Percentiles rank a stretch among this genome's conserved stretches.
These are phyloP conservation scores for Phialemoniopsis sp. DNA, from an alignment of 2,329 filamentous ascomycete genomes.

Conservation along the genomic window DNA sequence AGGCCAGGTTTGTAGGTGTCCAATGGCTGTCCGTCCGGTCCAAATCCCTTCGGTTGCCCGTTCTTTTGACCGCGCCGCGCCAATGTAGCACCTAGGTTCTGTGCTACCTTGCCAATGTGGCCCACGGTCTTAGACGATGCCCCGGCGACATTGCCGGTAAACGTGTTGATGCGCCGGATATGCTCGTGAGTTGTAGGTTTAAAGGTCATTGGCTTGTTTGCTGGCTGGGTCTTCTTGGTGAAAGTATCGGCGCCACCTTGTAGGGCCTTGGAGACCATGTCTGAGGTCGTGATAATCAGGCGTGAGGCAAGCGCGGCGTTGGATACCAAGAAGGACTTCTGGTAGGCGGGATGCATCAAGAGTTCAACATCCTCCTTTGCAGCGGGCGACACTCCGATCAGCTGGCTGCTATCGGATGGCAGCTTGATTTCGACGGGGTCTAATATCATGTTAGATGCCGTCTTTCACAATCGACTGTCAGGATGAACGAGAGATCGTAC, in stretches of 20 bases:
- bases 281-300: conserved; percentile 84
- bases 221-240: conserved; percentile 74
- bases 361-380: conserved; percentile 69
- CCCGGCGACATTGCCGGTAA: conserved; percentile 74
- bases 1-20: conserved; percentile 80
- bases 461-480: conserved; percentile 5
- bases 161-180: conserved; percentile 84
- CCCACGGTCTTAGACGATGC: conserved; percentile 85
- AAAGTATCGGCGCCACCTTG: conserved; percentile 76
- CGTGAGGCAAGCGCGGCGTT: conserved; percentile 85
- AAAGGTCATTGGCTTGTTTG: conserved; percentile 80
- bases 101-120: conserved; percentile 75
- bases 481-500: conserved; percentile 38
- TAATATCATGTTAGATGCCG: conserved; percentile 17
- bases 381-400: conserved; percentile 62
- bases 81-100: conserved; percentile 80
- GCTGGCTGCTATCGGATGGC: conserved; percentile 60
- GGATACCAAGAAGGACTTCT: conserved; percentile 79
- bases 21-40: conserved; percentile 64
- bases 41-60: conserved; percentile 54
- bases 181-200: conserved; percentile 77
- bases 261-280: conserved; percentile 73
- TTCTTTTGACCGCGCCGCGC: conserved; percentile 56
- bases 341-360: conserved; percentile 86
- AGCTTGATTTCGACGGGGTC: conserved; percentile 79